Percentiles rank a stretch among this genome's conserved stretches.
Evolutionary conservation across 2,329 filamentous ascomycete genomes (phyloP).

Genomic region (Hymenoscyphus fructigenus): DNA sequence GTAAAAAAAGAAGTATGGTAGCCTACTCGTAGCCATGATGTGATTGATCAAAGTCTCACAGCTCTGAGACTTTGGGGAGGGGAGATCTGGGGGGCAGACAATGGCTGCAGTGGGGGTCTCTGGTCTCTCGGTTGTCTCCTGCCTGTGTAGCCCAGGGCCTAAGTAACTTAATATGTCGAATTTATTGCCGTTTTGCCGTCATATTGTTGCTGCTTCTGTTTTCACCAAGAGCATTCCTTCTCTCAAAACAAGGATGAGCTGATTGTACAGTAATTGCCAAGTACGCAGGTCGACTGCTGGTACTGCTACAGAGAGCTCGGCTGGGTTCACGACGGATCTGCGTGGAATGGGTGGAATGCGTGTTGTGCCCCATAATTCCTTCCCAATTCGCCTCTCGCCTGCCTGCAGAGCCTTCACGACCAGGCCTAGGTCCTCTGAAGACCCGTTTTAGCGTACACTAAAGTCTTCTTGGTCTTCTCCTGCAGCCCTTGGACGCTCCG

Average conservation of each 20-base stretch:
- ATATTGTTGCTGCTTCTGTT: too few species aligned
- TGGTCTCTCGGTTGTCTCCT: background rate
- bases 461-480: background rate
- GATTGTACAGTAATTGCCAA: background rate
- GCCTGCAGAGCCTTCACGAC: background rate
- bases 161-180: too few species aligned
- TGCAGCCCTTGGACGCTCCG: background rate
- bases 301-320: too few species aligned
- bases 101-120: background rate
- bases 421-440: background rate
- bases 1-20: too few species aligned
- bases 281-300: background rate
- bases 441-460: background rate
- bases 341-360: constrained; percentile 1
- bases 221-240: too few species aligned
- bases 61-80: background rate
- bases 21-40: background rate
- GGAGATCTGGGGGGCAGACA: constrained; percentile 1
- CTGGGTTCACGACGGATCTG: too few species aligned
- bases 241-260: too few species aligned
- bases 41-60: background rate
- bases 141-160: too few species aligned
- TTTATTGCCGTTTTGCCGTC: too few species aligned
- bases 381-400: constrained; percentile 1
- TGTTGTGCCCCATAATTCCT: background rate